A percentile compares a stretch with the other conserved stretches of the same genome.
Conservation (phyloP, 2,329 filamentous ascomycete species). For the Akanthomyces muscarius region DNA sequence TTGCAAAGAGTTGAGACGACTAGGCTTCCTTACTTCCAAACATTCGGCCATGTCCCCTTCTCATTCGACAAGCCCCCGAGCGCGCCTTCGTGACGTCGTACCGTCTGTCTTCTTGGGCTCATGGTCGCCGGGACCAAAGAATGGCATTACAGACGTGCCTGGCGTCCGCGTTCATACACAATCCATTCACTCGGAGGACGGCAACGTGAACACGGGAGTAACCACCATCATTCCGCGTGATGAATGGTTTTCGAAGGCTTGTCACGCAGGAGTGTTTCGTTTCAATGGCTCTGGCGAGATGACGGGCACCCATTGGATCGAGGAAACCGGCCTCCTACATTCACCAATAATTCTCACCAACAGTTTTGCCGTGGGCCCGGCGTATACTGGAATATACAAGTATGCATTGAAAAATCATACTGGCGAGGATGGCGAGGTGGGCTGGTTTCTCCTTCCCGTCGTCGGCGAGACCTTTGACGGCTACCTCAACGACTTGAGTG, state of each 20-base stretch:
- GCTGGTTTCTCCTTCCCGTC: constrained; percentile 53
- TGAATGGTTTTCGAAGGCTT: constrained; percentile 38
- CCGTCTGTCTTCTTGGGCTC: constrained; percentile 36
- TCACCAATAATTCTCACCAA: constrained; percentile 55
- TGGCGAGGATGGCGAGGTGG: constrained; percentile 35
- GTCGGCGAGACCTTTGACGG: constrained; percentile 61
- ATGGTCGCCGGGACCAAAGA: constrained; percentile 37
- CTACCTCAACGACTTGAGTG: constrained; percentile 52
- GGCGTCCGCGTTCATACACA: constrained; percentile 39
- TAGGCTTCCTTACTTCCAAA: background rate
- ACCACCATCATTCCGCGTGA: constrained; percentile 40
- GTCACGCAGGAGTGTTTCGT: constrained; percentile 44
- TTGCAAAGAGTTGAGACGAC: too few relatives aligned
- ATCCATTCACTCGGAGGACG: constrained; percentile 30
- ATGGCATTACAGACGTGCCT: constrained; percentile 42
- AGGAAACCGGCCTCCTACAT: constrained; percentile 52
- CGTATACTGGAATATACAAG: constrained; percentile 54
- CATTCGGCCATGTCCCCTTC: background rate
- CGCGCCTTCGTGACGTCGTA: constrained; percentile 36
- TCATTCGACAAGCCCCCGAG: background rate
- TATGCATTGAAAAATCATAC: constrained; percentile 45
- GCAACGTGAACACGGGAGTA: constrained; percentile 39
- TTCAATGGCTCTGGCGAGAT: constrained; percentile 59
- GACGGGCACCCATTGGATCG: constrained; percentile 54
- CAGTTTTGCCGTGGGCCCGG: constrained; percentile 49